Base-by-base conservation (phyloP, 208 protist genomes). In the Wallacemonas sp. region DNA sequence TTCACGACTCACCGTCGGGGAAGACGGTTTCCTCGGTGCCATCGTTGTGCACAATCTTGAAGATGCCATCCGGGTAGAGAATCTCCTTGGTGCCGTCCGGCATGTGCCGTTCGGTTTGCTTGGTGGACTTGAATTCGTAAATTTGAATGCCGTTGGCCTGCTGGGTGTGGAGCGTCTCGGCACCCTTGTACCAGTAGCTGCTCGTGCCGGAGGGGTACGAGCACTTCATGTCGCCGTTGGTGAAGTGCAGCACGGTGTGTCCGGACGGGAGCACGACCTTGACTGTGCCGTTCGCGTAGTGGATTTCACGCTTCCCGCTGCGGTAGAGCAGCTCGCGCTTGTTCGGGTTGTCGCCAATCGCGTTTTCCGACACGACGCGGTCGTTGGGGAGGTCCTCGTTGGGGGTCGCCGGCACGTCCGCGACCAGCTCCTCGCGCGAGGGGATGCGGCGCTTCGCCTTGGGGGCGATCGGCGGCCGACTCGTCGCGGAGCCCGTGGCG, bases 41-140 rank as follows among this genome's bases (percentile, higher is more conserved):
- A 55, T 97, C 85, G 0, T 76, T 26, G 23, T 85, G 68, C 20
- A 97, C 86, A 3, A 92, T 62, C 70, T 97, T 98, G 69, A 88
- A 91, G 22, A 95, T 95, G 49, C 90, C 89, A 55, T 98, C 94
- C 0, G 92, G 91, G 67, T 97, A 98, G n/a, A 95, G 63, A 52
- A 98, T 97, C 50, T 97, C 89, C 76, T 98, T 98, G 14, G 74
- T 86, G n/a, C 94, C 92, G 55, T 95, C 82, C 7, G 93, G 79
- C 33, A 84, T 64, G 70, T 98, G 94, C 25, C 86, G 82, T 70
- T 98, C 96, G 28, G 85, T 84, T 70, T 98, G 96, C 18, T 81
- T 79, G 4, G 96, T 93, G 11, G 83, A 66, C 33, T 89, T 79
- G 76, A 97, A 98, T 70, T 94, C 81, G 71, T 95, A 97, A 12